Conservation (phyloP, 2,329 filamentous ascomycete genomes). For the Albifimbria verrucaria region DNA sequence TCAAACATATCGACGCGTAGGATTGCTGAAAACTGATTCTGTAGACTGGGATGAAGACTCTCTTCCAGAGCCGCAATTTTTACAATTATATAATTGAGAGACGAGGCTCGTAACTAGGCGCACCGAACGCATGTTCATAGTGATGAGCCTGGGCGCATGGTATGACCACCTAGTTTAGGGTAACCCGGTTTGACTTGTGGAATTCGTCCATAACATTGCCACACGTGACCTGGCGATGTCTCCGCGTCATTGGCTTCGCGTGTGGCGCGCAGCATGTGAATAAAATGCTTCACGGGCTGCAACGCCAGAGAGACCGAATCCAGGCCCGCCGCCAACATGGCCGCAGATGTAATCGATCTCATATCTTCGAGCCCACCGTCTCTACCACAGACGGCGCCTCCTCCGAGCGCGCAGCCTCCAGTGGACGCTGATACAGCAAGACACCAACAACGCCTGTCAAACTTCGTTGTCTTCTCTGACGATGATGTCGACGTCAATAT, state of each 20-base stretch:
- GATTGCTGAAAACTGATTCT: not conserved
- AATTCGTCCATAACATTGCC: too few relatives aligned
- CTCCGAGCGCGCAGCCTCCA: not conserved
- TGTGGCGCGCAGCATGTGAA: too few relatives aligned
- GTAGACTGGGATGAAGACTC: not conserved
- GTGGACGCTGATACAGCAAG: not conserved
- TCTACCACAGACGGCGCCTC: not conserved
- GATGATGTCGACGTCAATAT: not conserved
- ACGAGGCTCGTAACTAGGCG: too few relatives aligned
- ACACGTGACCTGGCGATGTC: too few relatives aligned
- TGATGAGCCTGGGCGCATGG: too few relatives aligned
- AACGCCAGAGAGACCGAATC: not conserved
- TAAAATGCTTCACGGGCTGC: too few relatives aligned
- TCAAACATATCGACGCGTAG: not conserved
- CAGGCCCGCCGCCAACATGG: slow-evolving; percentile 18
- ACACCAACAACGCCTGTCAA: not conserved
- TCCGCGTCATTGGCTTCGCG: too few relatives aligned
- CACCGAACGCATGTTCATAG: too few relatives aligned
- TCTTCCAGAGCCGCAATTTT: not conserved
- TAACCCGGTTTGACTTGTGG: too few relatives aligned
- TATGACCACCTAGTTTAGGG: too few relatives aligned
- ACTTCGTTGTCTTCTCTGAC: not conserved
- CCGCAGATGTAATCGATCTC: slow-evolving; percentile 31
- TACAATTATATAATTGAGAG: not conserved
- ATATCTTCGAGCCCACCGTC: slow-evolving; percentile 31